Conservation (phyloP, 2,329 filamentous ascomycete species). For the Aspergillus oerlinghausenensis region DNA sequence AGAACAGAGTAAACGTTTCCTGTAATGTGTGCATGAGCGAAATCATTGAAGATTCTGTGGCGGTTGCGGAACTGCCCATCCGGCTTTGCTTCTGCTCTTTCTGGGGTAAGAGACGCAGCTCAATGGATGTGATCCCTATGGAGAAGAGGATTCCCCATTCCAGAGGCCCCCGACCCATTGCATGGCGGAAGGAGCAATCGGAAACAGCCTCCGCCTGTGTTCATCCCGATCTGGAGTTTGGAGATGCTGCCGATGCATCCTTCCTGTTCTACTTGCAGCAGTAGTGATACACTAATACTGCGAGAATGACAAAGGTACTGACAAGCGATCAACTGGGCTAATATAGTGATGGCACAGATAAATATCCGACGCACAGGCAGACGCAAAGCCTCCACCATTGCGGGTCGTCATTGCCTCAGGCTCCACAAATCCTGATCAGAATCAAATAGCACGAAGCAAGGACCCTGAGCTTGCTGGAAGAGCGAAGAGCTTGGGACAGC, state of each 20-base stretch:
- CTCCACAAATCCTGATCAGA: conserved; percentile 10
- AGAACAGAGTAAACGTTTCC: conserved; percentile 4
- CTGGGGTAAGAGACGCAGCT: background rate
- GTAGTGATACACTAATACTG: background rate
- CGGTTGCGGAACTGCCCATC: conserved; percentile 11
- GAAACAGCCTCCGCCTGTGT: background rate
- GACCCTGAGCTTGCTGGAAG: conserved; percentile 11
- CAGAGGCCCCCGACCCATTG: background rate
- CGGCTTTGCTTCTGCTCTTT: conserved; percentile 6
- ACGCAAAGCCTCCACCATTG: conserved; percentile 10
- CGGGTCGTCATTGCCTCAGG: conserved; percentile 15
- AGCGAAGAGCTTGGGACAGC: background rate
- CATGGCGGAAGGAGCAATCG: background rate
- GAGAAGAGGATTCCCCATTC: background rate
- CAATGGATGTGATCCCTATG: background rate
- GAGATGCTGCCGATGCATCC: background rate
- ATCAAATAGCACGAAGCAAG: conserved; percentile 31
- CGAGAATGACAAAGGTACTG: conserved; percentile 12
- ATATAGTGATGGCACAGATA: conserved; percentile 9
- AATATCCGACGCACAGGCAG: conserved; percentile 18
- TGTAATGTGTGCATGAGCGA: conserved; percentile 13
- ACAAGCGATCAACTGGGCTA: conserved; percentile 1
- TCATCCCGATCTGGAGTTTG: background rate
- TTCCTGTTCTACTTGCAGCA: background rate
- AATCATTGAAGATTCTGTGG: conserved; percentile 6